These are phyloP conservation scores for Sclerotiophoma versabilis DNA, from an alignment of 2,329 filamentous ascomycete species.

Conservation along the genomic window DNA sequence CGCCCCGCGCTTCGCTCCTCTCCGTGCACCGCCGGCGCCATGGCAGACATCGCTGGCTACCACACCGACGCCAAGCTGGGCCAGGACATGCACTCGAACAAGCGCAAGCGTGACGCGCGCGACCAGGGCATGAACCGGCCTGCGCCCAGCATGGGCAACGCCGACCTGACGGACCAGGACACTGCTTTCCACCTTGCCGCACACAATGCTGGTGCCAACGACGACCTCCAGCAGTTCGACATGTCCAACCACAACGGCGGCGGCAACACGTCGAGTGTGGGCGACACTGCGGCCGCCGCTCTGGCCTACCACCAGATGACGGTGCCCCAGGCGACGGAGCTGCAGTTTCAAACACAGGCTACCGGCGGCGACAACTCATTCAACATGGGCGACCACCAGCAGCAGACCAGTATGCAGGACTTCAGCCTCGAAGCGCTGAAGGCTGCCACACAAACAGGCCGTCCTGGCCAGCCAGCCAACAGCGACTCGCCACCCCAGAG, in stretches of 20 bases:
- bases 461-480: constrained; percentile 48
- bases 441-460: constrained; percentile 56
- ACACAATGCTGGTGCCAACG: constrained; percentile 52
- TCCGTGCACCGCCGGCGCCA: constrained; percentile 16
- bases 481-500: constrained; percentile 48
- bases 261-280: constrained; percentile 57
- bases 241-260: constrained; percentile 60
- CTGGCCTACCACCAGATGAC: constrained; percentile 63
- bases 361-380: constrained; percentile 54
- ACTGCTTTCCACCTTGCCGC: constrained; percentile 49
- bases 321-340: constrained; percentile 62
- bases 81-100: constrained; percentile 46
- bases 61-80: constrained; percentile 47
- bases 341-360: constrained; percentile 58
- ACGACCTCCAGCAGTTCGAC: constrained; percentile 53
- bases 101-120: constrained; percentile 57
- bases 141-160: constrained; percentile 43
- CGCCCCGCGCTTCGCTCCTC: constrained; percentile 22
- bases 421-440: constrained; percentile 59
- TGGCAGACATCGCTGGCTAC: constrained; percentile 51
- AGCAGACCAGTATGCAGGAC: constrained; percentile 48
- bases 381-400: constrained; percentile 53
- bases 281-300: constrained; percentile 67
- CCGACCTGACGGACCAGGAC: constrained; percentile 47
- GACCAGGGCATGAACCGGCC: constrained; percentile 52